These are phyloP conservation scores for Spathaspora passalidarum DNA, from an alignment of 805 yeast species.

Conservation along the genomic window DNA sequence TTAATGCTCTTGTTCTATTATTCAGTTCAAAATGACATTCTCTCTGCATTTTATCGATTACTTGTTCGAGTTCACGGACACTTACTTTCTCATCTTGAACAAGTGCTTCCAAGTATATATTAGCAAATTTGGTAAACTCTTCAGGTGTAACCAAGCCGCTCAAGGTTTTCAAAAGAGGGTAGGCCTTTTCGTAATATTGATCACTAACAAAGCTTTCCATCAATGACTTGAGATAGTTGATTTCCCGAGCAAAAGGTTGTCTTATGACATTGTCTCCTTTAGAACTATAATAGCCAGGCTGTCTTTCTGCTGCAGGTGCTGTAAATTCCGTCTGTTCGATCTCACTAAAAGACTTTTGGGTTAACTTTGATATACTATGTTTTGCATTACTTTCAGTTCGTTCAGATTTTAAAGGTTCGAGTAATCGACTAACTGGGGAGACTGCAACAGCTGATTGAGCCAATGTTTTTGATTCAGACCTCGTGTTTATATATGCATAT, in stretches of 20 bases:
- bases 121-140: conserved; percentile 63
- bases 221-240: conserved; percentile 69
- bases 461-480: not conserved
- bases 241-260: conserved; percentile 43
- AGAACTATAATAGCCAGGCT: conserved; percentile 23
- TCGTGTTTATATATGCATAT: not conserved
- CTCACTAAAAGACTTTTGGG: conserved; percentile 10
- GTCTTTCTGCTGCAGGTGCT: not conserved
- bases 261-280: conserved; percentile 39
- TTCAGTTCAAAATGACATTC: conserved; percentile 35
- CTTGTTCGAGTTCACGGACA: conserved; percentile 42
- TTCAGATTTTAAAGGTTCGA: conserved; percentile 3
- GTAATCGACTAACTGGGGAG: conserved; percentile 1
- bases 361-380: not conserved
- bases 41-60: conserved; percentile 30
- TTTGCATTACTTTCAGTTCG: not conserved
- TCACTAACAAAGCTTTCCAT: conserved; percentile 75
- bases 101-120: conserved; percentile 52
- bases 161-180: conserved; percentile 59
- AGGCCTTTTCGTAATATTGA: conserved; percentile 66
- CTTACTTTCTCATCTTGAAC: conserved; percentile 25
- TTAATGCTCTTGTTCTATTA: conserved; percentile 58
- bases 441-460: not conserved
- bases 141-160: conserved; percentile 39
- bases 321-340: conserved; percentile 6